phyloP scores from a whole-genome alignment of 352 stramenopile species.

The Elongisporangium anandrum region DNA sequence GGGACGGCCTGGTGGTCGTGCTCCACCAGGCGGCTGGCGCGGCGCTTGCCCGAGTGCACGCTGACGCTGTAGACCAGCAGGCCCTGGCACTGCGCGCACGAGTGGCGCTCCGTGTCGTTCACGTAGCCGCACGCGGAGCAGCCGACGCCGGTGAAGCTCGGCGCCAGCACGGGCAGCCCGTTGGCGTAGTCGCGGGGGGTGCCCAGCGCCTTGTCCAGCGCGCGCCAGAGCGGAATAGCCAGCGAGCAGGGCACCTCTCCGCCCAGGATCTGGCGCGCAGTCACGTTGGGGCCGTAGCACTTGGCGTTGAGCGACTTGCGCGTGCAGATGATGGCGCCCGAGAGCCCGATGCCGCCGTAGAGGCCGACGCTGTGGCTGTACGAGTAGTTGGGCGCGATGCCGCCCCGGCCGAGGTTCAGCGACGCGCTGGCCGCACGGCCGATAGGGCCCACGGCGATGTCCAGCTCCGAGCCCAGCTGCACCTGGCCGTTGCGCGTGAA shows the following conservation, averaged over 20 bases:
- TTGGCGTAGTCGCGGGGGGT: slow-evolving; percentile 62
- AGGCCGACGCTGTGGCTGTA: slow-evolving; percentile 76
- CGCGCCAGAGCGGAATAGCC: slow-evolving; percentile 58
- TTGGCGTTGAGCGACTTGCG: slow-evolving; percentile 73
- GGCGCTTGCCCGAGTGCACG: slow-evolving; percentile 60
- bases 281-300: slow-evolving; percentile 60
- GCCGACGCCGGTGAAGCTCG: slow-evolving; percentile 33
- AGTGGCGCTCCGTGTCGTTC: slow-evolving; percentile 36
- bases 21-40: slow-evolving; percentile 43
- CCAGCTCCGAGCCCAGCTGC: slow-evolving; percentile 68
- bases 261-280: slow-evolving; percentile 56
- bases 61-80: slow-evolving; percentile 71
- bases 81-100: slow-evolving; percentile 48
- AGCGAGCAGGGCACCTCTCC: slow-evolving; percentile 62
- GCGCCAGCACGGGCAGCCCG: slow-evolving; percentile 48
- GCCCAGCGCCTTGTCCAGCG: slow-evolving; percentile 54
- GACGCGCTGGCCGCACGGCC: slow-evolving; percentile 59
- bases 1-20: slow-evolving; percentile 1
- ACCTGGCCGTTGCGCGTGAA: slow-evolving; percentile 78
- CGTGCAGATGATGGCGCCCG: slow-evolving; percentile 66
- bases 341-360: slow-evolving; percentile 69
- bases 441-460: slow-evolving; percentile 66
- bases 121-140: slow-evolving; percentile 56
- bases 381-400: slow-evolving; percentile 74
- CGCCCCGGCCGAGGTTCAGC: slow-evolving; percentile 52